These are phyloP conservation scores for Brassica juncea DNA, from an alignment of 345 rosid genomes.

Conservation along the genomic window DNA sequence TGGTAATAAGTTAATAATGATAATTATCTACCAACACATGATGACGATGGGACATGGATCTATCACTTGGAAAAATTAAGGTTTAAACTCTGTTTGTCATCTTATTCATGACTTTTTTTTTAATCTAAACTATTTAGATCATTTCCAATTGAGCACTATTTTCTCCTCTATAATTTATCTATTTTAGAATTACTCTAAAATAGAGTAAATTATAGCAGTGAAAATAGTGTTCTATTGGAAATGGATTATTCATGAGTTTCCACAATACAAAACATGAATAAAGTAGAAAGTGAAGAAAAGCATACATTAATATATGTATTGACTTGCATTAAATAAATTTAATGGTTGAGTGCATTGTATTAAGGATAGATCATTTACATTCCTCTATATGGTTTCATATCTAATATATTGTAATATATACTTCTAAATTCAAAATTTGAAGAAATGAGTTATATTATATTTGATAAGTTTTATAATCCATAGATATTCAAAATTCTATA, in stretches of 20 bases:
- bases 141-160: too few species aligned
- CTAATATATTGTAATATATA: background rate
- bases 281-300: background rate
- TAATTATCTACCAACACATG: conserved; percentile 6
- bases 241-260: background rate
- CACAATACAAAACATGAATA: background rate
- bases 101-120: background rate
- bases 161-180: too few species aligned
- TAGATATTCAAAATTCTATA: too few species aligned
- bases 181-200: too few species aligned
- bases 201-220: too few species aligned
- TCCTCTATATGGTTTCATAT: background rate
- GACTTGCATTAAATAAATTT: background rate
- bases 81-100: background rate
- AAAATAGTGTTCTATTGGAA: too few species aligned
- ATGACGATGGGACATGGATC: conserved; percentile 15
- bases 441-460: background rate
- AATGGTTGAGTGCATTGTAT: background rate
- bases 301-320: background rate
- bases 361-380: background rate
- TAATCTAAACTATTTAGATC: too few species aligned
- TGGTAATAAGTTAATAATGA: conserved; percentile 4
- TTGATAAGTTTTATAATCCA: background rate
- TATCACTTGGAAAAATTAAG: conserved; percentile 4
- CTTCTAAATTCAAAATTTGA: background rate